Evolutionary conservation across 768 basidiomycete species (phyloP).

Genomic region (Pleurotus platypus): DNA sequence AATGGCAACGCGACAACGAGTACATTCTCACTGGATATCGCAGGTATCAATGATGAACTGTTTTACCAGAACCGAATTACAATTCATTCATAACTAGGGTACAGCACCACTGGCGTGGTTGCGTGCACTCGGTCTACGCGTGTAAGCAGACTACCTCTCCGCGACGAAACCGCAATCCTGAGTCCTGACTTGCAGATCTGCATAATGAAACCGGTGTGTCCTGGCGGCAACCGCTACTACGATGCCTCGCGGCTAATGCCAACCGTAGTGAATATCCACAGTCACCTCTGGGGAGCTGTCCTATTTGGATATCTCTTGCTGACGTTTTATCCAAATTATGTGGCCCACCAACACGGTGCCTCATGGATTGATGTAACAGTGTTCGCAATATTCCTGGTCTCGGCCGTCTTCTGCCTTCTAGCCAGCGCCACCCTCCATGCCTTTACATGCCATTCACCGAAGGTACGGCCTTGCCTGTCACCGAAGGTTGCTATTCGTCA

Average conservation of each 20-base stretch:
- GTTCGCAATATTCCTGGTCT: constrained; percentile 61
- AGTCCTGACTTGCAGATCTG: constrained; percentile 42
- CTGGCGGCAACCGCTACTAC: constrained; percentile 3
- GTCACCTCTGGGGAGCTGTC: constrained; percentile 68
- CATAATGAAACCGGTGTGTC: constrained; percentile 74
- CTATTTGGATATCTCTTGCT: constrained; percentile 55
- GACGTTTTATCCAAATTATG: constrained; percentile 49
- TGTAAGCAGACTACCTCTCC: constrained; percentile 42
- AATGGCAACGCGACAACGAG: constrained; percentile 74
- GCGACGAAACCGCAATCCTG: constrained; percentile 11
- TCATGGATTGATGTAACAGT: constrained; percentile 61
- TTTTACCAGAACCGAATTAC: constrained; percentile 3
- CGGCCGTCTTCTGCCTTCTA: constrained; percentile 71
- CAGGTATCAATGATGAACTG: constrained; percentile 36
- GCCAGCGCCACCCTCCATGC: constrained; percentile 75
- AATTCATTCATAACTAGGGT: constrained; percentile 32
- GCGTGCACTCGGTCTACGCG: constrained; percentile 58
- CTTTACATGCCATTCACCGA: constrained; percentile 65
- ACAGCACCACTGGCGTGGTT: constrained; percentile 60
- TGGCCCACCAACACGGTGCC: constrained; percentile 47
- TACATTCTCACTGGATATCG: constrained; percentile 69
- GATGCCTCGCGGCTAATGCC: constrained; percentile 5
- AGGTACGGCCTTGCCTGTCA: constrained; percentile 33
- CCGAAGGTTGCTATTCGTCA: constrained; percentile 12
- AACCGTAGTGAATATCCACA: constrained; percentile 77